Conservation (phyloP, 31 red algal genomes). For the Porphyra umbilicalis region DNA sequence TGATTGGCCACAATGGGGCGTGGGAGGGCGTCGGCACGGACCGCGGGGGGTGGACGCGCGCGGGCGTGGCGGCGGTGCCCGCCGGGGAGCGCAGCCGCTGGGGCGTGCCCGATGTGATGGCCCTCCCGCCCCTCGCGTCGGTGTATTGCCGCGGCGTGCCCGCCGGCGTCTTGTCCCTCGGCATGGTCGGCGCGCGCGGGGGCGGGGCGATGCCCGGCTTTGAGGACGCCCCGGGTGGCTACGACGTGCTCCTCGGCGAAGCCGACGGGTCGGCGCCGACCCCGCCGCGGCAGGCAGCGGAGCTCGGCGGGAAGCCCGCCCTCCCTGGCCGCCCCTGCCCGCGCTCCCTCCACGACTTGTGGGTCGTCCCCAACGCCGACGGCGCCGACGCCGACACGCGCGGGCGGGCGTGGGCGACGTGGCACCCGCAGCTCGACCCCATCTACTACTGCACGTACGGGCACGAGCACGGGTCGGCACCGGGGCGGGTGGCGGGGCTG, state of each 20-base stretch:
- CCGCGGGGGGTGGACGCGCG: not conserved
- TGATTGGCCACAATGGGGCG: not conserved
- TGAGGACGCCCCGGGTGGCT: not conserved
- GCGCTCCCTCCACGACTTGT: not conserved
- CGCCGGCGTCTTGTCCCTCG: not conserved
- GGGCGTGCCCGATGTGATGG: not conserved
- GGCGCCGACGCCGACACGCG: not conserved
- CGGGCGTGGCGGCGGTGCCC: not conserved
- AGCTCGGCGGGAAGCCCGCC: not conserved
- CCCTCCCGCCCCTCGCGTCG: not conserved
- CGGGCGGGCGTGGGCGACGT: constrained; percentile 21
- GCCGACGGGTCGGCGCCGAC: not conserved
- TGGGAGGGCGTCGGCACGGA: not conserved
- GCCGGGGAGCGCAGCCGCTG: not conserved
- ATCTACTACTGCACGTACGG: constrained; percentile 48
- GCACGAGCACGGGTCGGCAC: constrained; percentile 38
- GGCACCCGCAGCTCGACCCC: constrained; percentile 42
- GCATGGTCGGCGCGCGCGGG: not conserved
- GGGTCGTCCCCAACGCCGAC: not conserved
- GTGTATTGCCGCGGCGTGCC: not conserved
- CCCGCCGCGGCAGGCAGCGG: not conserved
- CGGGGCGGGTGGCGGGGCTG: not conserved
- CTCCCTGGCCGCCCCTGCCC: not conserved
- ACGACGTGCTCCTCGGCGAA: constrained; percentile 5
- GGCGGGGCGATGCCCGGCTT: not conserved